A percentile compares a stretch with the other conserved stretches of the same genome.
Conservation (phyloP, 1,139 yeast genomes). For the Scheffersomyces stambukii region DNA sequence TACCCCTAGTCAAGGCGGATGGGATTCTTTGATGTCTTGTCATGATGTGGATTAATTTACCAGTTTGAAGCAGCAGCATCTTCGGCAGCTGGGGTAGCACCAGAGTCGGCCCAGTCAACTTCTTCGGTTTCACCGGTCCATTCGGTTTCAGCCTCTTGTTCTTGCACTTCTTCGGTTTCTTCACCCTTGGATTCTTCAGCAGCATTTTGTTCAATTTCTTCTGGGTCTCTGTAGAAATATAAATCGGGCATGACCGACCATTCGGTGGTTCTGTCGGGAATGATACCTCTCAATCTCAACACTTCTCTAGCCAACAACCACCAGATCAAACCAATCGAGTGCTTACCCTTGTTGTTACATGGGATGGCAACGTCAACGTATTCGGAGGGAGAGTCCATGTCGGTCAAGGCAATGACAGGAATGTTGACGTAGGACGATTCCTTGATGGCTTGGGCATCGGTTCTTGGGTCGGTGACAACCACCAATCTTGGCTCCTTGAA, state of each 20-base stretch:
- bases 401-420: constrained; percentile 98
- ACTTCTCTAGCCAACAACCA: constrained; percentile 99
- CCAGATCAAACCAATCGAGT: constrained; percentile 99
- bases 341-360: constrained; percentile 99
- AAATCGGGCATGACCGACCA: constrained; percentile 99
- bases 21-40: too few species aligned
- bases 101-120: constrained; percentile 60
- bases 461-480: constrained; percentile 99
- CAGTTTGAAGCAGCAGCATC: constrained; percentile 69
- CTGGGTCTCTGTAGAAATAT: constrained; percentile 99
- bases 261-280: constrained; percentile 94
- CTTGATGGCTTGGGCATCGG: constrained; percentile 99
- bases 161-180: constrained; percentile 49
- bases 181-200: constrained; percentile 62
- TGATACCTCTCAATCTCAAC: constrained; percentile 97
- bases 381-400: constrained; percentile 98
- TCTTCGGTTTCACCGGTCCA: constrained; percentile 60
- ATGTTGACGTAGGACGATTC: constrained; percentile 99
- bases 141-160: constrained; percentile 46
- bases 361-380: constrained; percentile 99
- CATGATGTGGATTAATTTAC: constrained; percentile 27
- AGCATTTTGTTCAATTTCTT: constrained; percentile 89
- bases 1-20: too few species aligned
- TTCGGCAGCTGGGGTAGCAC: constrained; percentile 69
- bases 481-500: constrained; percentile 99